Conservation (phyloP, 495 filamentous ascomycete species). For the Neurospora sp. region DNA sequence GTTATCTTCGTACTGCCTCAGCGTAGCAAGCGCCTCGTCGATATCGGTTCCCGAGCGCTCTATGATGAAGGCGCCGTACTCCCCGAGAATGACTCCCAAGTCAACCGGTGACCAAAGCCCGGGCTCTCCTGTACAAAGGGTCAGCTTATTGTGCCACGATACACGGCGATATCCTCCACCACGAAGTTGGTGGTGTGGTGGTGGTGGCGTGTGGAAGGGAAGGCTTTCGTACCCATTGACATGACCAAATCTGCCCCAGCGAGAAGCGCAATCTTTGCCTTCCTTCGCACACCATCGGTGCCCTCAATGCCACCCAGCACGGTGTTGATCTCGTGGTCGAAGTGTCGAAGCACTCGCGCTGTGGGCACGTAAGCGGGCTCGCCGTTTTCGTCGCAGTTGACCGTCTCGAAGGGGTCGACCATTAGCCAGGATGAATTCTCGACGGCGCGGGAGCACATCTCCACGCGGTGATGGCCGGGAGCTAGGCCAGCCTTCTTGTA, state of each 20-base stretch:
- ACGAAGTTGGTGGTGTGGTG: background rate
- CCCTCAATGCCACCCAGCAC: conserved; percentile 64
- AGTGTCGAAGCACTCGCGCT: conserved; percentile 79
- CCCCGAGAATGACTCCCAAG: conserved; percentile 76
- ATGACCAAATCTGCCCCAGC: conserved; percentile 69
- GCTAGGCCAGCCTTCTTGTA: conserved; percentile 90
- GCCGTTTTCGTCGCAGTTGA: conserved; percentile 40
- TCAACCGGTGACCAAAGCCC: conserved; percentile 75
- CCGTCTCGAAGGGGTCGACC: conserved; percentile 65
- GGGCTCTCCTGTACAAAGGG: conserved; percentile 29
- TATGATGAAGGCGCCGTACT: conserved; percentile 81
- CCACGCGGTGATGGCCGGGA: conserved; percentile 28
- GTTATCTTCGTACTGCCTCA: conserved; percentile 59
- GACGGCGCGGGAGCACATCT: conserved; percentile 72
- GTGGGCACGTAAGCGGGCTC: conserved; percentile 80
- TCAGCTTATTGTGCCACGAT: conserved; percentile 2
- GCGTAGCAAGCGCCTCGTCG: conserved; percentile 64
- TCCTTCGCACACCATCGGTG: conserved; percentile 42
- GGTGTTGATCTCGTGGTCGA: conserved; percentile 78
- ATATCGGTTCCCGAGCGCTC: conserved; percentile 86
- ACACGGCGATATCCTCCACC: background rate
- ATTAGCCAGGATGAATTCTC: conserved; percentile 72
- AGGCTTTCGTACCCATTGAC: conserved; percentile 49
- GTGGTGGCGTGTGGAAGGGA: conserved; percentile 41
- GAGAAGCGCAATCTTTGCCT: conserved; percentile 55